phyloP scores from a whole-genome alignment of 2,329 filamentous ascomycete species.

The Nemania sp. region DNA sequence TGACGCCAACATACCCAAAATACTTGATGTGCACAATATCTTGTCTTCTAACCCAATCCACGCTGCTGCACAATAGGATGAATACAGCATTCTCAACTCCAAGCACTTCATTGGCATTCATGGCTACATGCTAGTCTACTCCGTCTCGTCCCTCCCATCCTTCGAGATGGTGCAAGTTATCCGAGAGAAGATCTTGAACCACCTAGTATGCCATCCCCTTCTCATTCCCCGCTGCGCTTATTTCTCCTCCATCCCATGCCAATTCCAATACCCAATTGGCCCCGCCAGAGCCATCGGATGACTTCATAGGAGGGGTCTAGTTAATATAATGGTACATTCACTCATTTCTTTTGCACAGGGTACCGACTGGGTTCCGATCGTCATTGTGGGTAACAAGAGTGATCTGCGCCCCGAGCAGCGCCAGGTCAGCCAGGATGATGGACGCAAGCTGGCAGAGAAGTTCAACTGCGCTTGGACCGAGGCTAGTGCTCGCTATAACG shows the following conservation, averaged over 20 bases:
- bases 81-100: constrained; percentile 97
- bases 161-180: constrained; percentile 99
- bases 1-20: constrained; percentile 43
- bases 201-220: constrained; percentile 73
- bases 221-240: neutral
- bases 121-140: constrained; percentile 98
- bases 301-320: constrained; percentile 19
- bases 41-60: constrained; percentile 14
- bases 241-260: neutral
- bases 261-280: constrained; percentile 6
- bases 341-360: constrained; percentile 59
- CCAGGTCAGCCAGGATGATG: constrained; percentile 88
- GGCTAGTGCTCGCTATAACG: constrained; percentile 92
- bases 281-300: neutral
- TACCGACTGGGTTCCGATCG: constrained; percentile 90
- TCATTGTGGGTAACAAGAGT: constrained; percentile 97
- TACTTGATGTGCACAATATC: neutral
- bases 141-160: constrained; percentile 91
- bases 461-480: constrained; percentile 95
- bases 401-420: constrained; percentile 93
- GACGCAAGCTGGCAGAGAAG: constrained; percentile 84
- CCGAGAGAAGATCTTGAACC: constrained; percentile 95
- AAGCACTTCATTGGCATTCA: constrained; percentile 99
- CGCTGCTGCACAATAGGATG: constrained; percentile 71
- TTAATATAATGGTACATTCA: constrained; percentile 22